phyloP scores from a whole-genome alignment of 108 stramenopile genomes.

The Nitzschia inconspicua region DNA sequence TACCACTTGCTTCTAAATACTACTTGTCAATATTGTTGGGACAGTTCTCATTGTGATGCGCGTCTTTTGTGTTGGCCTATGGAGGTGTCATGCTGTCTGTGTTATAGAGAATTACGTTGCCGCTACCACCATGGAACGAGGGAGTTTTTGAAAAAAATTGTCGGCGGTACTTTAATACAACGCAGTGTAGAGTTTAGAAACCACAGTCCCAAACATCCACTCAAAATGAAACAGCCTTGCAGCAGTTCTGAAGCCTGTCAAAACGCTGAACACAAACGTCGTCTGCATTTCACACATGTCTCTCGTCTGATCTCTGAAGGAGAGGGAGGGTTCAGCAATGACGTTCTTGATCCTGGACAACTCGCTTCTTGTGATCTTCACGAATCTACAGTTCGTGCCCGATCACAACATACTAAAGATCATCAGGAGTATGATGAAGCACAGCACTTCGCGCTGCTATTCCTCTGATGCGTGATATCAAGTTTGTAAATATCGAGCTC shows the following conservation, averaged over 20 bases:
- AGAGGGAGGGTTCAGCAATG: background rate
- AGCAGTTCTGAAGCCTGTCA: background rate
- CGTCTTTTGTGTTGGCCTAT: no score
- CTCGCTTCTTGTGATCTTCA: conserved; percentile 40
- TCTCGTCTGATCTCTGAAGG: background rate
- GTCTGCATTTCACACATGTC: background rate
- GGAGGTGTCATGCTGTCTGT: no score
- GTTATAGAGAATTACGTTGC: no score
- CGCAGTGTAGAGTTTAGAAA: no score
- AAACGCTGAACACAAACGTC: background rate
- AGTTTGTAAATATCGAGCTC: background rate
- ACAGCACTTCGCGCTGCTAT: conserved; percentile 34
- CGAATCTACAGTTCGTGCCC: conserved; percentile 23
- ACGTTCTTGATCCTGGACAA: conserved; percentile 25
- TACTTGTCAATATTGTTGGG: no score
- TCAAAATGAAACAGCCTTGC: no score
- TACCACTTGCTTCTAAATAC: no score
- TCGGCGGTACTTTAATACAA: no score
- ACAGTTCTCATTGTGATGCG: no score
- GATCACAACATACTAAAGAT: conserved; percentile 29
- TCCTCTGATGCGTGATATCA: conserved; percentile 21
- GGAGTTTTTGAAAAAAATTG: no score
- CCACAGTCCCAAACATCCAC: no score
- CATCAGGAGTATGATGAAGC: conserved; percentile 16
- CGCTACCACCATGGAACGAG: no score